Base-by-base conservation (phyloP, 257 asterid genomes). In the Capsicum baccatum region DNA sequence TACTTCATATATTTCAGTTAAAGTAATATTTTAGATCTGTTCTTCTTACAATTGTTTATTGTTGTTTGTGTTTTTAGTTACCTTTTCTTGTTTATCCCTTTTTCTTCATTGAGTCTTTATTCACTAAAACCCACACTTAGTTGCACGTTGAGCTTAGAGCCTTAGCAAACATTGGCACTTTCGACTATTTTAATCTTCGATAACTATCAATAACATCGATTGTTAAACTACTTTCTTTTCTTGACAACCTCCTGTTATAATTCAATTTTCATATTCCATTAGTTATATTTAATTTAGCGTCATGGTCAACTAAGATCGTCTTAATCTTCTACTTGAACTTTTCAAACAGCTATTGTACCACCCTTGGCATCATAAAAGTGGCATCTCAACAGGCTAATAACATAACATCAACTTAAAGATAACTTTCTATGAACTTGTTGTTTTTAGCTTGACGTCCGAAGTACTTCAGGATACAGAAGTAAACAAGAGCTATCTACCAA, bases 391-490 rank as follows among this genome's bases (percentile, higher is more conserved):
- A 16, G 55, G 55, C 4, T 69, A 69, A 69, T 74, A 78, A 54
- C 64, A 54, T 26, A 74, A 50, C 14, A 15, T 54, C 33, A 52
- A 15, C 58, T n/a, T 17, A 70, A 50, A n/a, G 62, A 13, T 8
- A 11, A 52, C 78, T 13, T 21, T 17, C 64, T 74, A 17, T 39
- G 12, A 37, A n/a, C 15, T 55, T 37, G 42, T 19, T 15, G 19
- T 39, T 81, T 84, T 47, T n/a, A 42, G 79, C 35, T 33, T 47
- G 47, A 63, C 17, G 52, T 52, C 63, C 16, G 55, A 56, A 63
- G 63, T 70, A 58, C 19, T 47, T 55, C 58, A n/a, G 54, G 44
- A 84, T 39, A 50, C 62, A 69, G 35, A 64, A 83, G 56, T 54
- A 47, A 71, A 71, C 2, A 1, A 50, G 37, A n/a, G 81, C 13